Evolutionary conservation across 2,329 filamentous ascomycete species (phyloP).

Genomic region (Stachybotrys chartarum): DNA sequence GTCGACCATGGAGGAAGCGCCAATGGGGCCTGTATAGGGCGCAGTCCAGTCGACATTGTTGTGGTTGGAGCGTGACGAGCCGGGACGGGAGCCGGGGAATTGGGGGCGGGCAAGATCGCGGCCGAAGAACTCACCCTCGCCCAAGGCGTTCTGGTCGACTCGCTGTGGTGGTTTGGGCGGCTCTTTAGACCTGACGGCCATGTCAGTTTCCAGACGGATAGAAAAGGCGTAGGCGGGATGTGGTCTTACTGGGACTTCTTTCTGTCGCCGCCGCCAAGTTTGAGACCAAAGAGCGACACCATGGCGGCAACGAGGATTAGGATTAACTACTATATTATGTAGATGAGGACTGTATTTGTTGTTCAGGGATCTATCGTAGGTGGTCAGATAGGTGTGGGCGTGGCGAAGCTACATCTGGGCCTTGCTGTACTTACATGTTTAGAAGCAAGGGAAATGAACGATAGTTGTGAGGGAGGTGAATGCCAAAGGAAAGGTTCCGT

Average conservation of each 20-base stretch:
- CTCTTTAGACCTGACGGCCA: constrained; percentile 3
- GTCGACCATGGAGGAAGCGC: constrained; percentile 38
- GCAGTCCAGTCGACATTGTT: constrained; percentile 19
- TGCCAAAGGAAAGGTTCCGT: too few relatives aligned
- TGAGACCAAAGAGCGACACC: constrained; percentile 54
- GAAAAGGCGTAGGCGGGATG: not conserved
- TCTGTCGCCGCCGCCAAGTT: constrained; percentile 43
- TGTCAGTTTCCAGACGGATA: not conserved
- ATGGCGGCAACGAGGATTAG: constrained; percentile 21
- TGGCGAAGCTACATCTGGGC: too few relatives aligned
- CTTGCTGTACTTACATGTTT: too few relatives aligned
- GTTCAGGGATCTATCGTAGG: not conserved
- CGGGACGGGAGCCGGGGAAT: constrained; percentile 27
- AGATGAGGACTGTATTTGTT: not conserved
- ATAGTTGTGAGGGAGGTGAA: too few relatives aligned
- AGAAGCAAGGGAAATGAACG: too few relatives aligned
- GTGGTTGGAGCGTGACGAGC: constrained; percentile 29
- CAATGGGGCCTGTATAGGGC: constrained; percentile 28
- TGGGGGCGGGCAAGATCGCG: constrained; percentile 27
- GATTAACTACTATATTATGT: not conserved
- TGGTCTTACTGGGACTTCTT: constrained; percentile 43
- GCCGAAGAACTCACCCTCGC: constrained; percentile 28
- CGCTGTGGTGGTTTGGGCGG: constrained; percentile 19
- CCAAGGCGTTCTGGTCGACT: constrained; percentile 23
- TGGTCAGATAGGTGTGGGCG: not conserved